These are phyloP conservation scores for Kwoniella newhampshirensis DNA, from an alignment of 768 basidiomycete species.

Conservation along the genomic window DNA sequence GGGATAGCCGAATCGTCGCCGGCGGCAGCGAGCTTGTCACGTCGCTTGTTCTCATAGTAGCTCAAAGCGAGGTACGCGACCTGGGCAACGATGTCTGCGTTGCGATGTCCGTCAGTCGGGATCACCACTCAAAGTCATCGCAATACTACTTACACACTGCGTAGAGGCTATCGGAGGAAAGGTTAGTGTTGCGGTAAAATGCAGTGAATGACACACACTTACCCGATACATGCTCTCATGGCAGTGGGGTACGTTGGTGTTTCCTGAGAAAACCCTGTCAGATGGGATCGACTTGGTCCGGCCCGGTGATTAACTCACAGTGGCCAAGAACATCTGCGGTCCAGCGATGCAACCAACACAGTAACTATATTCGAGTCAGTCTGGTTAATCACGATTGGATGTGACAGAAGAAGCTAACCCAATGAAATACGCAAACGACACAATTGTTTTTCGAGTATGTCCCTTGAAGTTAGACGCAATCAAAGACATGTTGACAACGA, in stretches of 20 bases:
- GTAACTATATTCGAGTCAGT: too few relatives aligned
- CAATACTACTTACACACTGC: background rate
- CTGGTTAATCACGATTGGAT: too few relatives aligned
- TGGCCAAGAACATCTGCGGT: too few relatives aligned
- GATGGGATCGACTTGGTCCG: too few relatives aligned
- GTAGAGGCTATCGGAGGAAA: conserved; percentile 30
- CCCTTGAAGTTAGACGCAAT: conserved; percentile 37
- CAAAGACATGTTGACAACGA: conserved; percentile 31
- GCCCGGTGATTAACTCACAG: too few relatives aligned
- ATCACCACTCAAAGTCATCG: too few relatives aligned
- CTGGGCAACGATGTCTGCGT: conserved; percentile 21
- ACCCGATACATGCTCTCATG: conserved; percentile 12
- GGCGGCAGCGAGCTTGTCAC: conserved; percentile 32
- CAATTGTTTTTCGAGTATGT: conserved; percentile 30
- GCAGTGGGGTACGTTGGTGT: conserved; percentile 32
- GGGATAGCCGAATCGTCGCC: conserved; percentile 29
- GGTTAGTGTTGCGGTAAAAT: background rate
- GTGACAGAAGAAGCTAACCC: too few relatives aligned
- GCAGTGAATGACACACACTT: too few relatives aligned
- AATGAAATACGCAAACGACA: conserved; percentile 17
- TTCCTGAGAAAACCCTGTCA: too few relatives aligned
- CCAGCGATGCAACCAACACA: too few relatives aligned
- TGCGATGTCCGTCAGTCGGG: too few relatives aligned
- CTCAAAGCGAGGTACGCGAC: conserved; percentile 25
- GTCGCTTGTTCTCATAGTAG: conserved; percentile 31